These are phyloP conservation scores for Trichoderma oligosporum DNA, from an alignment of 2,329 filamentous ascomycete species.

Conservation along the genomic window DNA sequence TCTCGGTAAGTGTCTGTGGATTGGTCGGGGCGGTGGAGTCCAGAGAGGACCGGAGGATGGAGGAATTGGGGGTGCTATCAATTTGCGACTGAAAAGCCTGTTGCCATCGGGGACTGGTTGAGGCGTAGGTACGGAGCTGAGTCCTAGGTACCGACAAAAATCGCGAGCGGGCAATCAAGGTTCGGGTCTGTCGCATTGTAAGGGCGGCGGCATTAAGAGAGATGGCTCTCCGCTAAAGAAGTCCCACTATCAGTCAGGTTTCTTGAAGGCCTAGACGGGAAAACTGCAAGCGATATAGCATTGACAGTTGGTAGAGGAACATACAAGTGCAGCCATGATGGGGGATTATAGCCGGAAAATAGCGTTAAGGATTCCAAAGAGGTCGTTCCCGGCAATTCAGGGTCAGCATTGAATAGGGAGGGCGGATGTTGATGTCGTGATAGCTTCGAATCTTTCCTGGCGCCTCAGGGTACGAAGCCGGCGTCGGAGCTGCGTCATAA, in stretches of 20 bases:
- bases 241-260: neutral
- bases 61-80: conserved; percentile 48
- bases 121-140: conserved; percentile 9
- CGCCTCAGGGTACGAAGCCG: too few relatives aligned
- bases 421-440: too few relatives aligned
- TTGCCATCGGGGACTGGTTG: conserved; percentile 32
- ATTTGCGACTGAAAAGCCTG: conserved; percentile 63
- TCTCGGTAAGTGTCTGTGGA: conserved; percentile 83
- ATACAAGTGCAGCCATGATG: neutral
- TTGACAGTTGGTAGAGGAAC: neutral
- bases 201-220: neutral
- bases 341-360: too few relatives aligned
- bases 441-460: too few relatives aligned
- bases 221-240: neutral
- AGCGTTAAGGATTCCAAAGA: too few relatives aligned
- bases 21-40: conserved; percentile 30
- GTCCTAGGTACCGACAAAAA: neutral
- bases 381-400: too few relatives aligned
- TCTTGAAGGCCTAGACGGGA: neutral
- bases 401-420: too few relatives aligned
- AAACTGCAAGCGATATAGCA: neutral
- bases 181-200: neutral
- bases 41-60: conserved; percentile 52
- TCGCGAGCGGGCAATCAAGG: neutral
- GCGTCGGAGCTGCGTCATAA: too few relatives aligned